phyloP scores from a whole-genome alignment of 2,329 filamentous ascomycete species.

The Ophiostoma sp. region DNA sequence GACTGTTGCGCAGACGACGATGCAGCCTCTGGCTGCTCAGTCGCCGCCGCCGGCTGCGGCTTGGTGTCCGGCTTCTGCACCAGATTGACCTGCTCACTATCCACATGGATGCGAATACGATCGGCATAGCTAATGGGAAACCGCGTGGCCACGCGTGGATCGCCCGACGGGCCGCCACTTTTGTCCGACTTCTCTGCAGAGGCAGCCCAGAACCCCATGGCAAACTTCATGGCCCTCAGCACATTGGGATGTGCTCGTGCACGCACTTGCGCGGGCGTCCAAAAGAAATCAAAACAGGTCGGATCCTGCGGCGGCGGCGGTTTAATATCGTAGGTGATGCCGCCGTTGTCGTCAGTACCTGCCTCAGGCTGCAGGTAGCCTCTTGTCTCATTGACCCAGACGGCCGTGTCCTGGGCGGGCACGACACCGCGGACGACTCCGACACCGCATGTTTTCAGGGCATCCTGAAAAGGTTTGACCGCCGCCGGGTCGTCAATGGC shows the following conservation, averaged over 20 bases:
- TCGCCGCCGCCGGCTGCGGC: constrained; percentile 36
- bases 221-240: constrained; percentile 63
- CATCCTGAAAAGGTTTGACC: constrained; percentile 55
- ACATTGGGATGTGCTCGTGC: constrained; percentile 67
- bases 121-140: constrained; percentile 69
- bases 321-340: constrained; percentile 40
- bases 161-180: constrained; percentile 34
- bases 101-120: constrained; percentile 65
- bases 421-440: constrained; percentile 67
- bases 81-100: constrained; percentile 37
- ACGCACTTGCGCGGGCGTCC: constrained; percentile 68
- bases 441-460: constrained; percentile 62
- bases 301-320: constrained; percentile 62
- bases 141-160: constrained; percentile 59
- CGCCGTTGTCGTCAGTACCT: constrained; percentile 22
- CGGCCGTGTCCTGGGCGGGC: constrained; percentile 55
- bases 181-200: constrained; percentile 19
- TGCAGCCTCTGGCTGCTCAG: constrained; percentile 10
- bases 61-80: constrained; percentile 29
- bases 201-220: constrained; percentile 66
- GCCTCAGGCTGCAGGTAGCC: constrained; percentile 58
- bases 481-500: constrained; percentile 51
- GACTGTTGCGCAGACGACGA: too few species aligned
- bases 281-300: constrained; percentile 72
- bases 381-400: constrained; percentile 59